Base-by-base conservation (phyloP, 768 basidiomycete genomes). In the Lentinula raphanica region DNA sequence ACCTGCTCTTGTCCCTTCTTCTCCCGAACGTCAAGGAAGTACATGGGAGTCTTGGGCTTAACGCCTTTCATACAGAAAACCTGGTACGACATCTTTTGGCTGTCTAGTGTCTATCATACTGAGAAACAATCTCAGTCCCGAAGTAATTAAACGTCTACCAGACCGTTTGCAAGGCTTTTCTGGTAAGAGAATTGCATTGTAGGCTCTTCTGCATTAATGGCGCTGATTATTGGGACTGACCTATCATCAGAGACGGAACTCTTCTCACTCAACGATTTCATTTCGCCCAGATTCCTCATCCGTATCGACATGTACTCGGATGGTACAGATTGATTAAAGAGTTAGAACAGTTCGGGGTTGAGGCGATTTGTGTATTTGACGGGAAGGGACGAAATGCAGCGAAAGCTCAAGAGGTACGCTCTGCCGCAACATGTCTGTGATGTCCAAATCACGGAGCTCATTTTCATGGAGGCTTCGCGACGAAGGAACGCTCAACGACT, bases 241-340 rank as follows among this genome's bases (percentile, higher is more conserved):
- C 39, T 49, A 55, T 21, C 54, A 9, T 50, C 64, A 93, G 92
- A 44, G 92, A 94, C 77, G 92, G 86, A 46, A 94, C 91, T 6
- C 85, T 94, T 58, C 79, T 94, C 65, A 94, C 91, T 0, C 90
- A 91, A 66, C 82, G 91, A 23, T 77, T 92, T 45, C 88, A 92
- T 66, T 94, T 86, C 69, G 79, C 85, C 0, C 85, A 79, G 13
- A 71, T 77, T 53, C 83, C 85, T 1, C 84, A 90, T 65, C 74
- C 72, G 0, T 76, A 84, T 63, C 80, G 86, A 29, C 92, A 94
- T 69, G 77, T 93, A 21, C 71, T 90, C 3, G 86, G 89, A 19
- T 94, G 92, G 92, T 87, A 88, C 65, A 78, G 80, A 35, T 76
- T 92, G 32, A 73, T 83, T 5, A 73, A 75, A 45, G 90, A 92